Evolutionary conservation across 208 protist species (phyloP), one percentile per base, ranked within the genome.

Genomic region (Leptomonas pyrrhocoris): DNA sequence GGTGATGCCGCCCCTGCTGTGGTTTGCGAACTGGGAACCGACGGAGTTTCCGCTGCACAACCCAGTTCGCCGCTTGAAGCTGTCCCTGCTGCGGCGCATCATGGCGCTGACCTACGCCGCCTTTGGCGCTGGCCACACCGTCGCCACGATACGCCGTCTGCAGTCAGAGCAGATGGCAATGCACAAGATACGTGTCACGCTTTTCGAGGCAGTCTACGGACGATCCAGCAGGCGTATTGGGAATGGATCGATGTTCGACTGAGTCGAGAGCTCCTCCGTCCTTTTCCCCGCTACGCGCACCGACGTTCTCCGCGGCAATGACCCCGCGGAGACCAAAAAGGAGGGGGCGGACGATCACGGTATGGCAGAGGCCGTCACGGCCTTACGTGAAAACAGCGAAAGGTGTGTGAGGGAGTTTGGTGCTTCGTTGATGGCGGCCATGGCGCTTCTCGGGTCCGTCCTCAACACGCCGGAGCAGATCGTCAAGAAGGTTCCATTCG

Each of bases 21-120:
- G 79, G 79, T 80, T 80, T 43, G 30, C 65, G 2, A 80, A 78
- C 62, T 80, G 79, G 79, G 79, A 84, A 66, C 79, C 79, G 43
- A 23, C 34, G 7, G 71, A 84, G 67, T 84, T 81, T 56, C 30
- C 65, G 13, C 34, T 80, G 36, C 73, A 70, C 40, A 84, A 84
- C 54, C 75, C 75, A 15, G 73, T 84, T 30, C 73, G 79, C 15
- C 66, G 72, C 2, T n/a, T 84, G 56, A 84, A 84, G 71, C 67
- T 84, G 25, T 77, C 79, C 11, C 71, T 84, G n/a, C 59, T 84
- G 30, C 68, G 74, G 7, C 68, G 79, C 27, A 49, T 84, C 48
- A 69, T 84, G 53, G 61, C 79, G 16, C 67, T 84, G 8, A 77
- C 70, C 2, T 84, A 84, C 71, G 79, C 79, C 30, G 79, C 79